Evolutionary conservation across 805 yeast species (phyloP), one percentile per base, ranked within the genome.

Genomic region (Candida easanensis): DNA sequence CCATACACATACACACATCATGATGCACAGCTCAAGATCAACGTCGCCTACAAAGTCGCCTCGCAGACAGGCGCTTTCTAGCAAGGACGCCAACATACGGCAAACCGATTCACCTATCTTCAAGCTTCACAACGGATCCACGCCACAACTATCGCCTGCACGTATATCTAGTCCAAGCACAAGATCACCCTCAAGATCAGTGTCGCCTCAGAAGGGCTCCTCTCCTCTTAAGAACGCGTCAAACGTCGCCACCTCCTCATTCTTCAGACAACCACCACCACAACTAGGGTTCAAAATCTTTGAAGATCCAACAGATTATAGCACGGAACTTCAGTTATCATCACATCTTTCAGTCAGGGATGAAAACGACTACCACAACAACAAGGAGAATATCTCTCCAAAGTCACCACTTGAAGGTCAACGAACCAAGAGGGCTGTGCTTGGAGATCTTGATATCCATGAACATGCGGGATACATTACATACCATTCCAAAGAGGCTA

Each of bases 41-140:
- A 51, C 53, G 2, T 54, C 58, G 3, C 56, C 57, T 16, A 39
- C 50, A 6, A 52, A 48, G 33, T 46, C 52, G 9, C 56, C 57
- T 19, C 50, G 38, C 41, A 54, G 61, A 46, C 43, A 38, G 20
- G 57, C 58, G 0, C 52, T 57, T 15, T 49, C 57, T 5, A 52
- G 57, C 8, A 57, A 55, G 38, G 62, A 57, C 38, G 23, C 49
- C 45, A 57, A 56, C 46, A 42, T 51, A 34, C 49, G 52, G 36
- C 46, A 39, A 21, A 36, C 27, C 5, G 21, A n/a, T 17, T 21
- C 50, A 9, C 46, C 44, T 4, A 10, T n/a, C 23, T 41, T 40
- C 23, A 39, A 41, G 36, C 41, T 46, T 8, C 45, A 46, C n/a
- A 38, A 33, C 16, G 23, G 25, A 26, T 25, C 41, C 16, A 51